Conservation (phyloP, 306 rosid species). For the Quercus variabilis region DNA sequence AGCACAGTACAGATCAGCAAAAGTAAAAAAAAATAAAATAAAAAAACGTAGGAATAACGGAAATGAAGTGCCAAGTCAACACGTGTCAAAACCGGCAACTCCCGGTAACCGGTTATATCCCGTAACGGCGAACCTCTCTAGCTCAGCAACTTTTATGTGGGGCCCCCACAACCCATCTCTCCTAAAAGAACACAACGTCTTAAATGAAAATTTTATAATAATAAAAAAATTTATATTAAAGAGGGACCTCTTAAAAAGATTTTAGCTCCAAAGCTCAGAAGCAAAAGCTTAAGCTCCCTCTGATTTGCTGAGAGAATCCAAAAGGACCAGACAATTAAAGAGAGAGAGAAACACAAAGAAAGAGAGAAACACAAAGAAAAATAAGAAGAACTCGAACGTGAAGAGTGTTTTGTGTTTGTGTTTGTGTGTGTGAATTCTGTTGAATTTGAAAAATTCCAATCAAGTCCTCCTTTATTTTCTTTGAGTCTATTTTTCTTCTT, state of each 20-base stretch:
- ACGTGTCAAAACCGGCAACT: conserved; percentile 41
- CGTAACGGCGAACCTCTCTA: conserved; percentile 36
- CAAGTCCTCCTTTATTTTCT: conserved; percentile 20
- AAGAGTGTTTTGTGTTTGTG: no score
- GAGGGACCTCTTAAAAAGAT: no score
- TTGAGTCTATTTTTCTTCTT: conserved; percentile 38
- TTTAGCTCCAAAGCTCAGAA: conserved; percentile 42
- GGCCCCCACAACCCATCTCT: conserved; percentile 32
- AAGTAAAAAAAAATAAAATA: neutral
- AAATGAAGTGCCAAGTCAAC: conserved; percentile 16
- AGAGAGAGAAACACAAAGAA: conserved; percentile 7
- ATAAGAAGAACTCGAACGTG: neutral
- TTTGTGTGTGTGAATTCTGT: neutral
- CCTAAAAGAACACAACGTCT: neutral
- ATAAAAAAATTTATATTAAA: neutral
- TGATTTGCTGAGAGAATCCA: conserved; percentile 71
- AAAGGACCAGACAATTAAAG: conserved; percentile 16
- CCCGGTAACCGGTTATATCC: conserved; percentile 28
- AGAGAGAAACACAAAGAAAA: conserved; percentile 15
- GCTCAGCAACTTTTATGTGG: conserved; percentile 20
- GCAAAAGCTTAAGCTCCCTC: conserved; percentile 34
- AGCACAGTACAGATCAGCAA: conserved; percentile 25
- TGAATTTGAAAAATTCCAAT: conserved; percentile 42
- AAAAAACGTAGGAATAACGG: conserved; percentile 28
- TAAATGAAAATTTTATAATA: neutral